Evolutionary conservation across 768 basidiomycete genomes (phyloP).

Genomic region (Pholiota conissans): DNA sequence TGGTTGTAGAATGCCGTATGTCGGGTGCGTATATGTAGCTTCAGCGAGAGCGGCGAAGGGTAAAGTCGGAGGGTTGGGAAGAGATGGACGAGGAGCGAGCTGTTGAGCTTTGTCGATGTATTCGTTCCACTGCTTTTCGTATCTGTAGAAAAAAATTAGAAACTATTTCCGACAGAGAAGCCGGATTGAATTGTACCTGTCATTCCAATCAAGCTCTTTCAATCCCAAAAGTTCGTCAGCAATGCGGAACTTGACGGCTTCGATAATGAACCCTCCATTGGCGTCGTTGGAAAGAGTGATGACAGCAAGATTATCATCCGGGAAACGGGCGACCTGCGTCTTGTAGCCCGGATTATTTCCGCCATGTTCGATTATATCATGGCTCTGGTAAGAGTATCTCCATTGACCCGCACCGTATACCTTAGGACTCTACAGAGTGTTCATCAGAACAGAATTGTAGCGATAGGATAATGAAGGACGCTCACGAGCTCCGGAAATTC

Average conservation of each 20-base stretch:
- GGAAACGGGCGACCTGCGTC: constrained; percentile 31
- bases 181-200: constrained; percentile 29
- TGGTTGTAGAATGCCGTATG: constrained; percentile 34
- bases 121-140: constrained; percentile 23
- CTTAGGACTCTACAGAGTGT: constrained; percentile 30
- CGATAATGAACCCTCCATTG: constrained; percentile 30
- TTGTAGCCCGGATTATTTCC: constrained; percentile 39
- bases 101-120: constrained; percentile 21
- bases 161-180: background rate
- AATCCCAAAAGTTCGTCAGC: constrained; percentile 35
- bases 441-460: background rate
- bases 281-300: constrained; percentile 42
- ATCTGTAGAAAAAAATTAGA: constrained; percentile 17
- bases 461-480: background rate
- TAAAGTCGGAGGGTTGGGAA: constrained; percentile 20
- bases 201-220: constrained; percentile 37
- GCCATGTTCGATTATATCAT: constrained; percentile 44
- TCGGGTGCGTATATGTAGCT: constrained; percentile 31
- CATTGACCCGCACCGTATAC: constrained; percentile 42
- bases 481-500: constrained; percentile 36
- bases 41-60: constrained; percentile 24
- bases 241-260: constrained; percentile 39
- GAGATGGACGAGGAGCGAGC: constrained; percentile 23
- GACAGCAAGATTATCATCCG: constrained; percentile 38
- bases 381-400: constrained; percentile 38